Evolutionary conservation across 2,329 filamentous ascomycete species (phyloP).

Genomic region (Penicillium sp.): DNA sequence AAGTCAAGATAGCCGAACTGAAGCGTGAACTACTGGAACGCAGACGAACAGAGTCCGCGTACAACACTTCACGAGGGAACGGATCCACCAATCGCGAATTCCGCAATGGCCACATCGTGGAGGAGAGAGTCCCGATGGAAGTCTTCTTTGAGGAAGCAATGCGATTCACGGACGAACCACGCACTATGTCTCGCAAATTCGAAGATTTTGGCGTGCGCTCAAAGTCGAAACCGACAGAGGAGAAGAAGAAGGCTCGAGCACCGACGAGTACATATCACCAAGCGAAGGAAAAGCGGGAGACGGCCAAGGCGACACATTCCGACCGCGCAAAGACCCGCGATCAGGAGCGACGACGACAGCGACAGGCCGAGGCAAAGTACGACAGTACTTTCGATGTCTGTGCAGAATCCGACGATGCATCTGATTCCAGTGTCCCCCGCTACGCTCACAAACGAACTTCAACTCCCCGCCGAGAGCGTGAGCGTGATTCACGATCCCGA

Average conservation of each 20-base stretch:
- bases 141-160: constrained; percentile 33
- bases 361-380: constrained; percentile 35
- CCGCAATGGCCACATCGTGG: constrained; percentile 38
- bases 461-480: constrained; percentile 13
- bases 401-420: constrained; percentile 28
- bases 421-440: constrained; percentile 25
- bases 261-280: constrained; percentile 21
- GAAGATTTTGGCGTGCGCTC: constrained; percentile 31
- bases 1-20: constrained; percentile 58
- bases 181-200: constrained; percentile 34
- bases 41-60: constrained; percentile 20
- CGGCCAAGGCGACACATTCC: constrained; percentile 25
- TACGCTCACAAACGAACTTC: constrained; percentile 17
- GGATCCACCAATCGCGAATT: constrained; percentile 28
- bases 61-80: constrained; percentile 18
- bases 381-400: constrained; percentile 22
- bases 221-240: constrained; percentile 29
- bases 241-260: constrained; percentile 30
- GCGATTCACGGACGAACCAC: constrained; percentile 31
- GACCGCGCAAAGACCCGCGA: constrained; percentile 35
- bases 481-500: constrained; percentile 17
- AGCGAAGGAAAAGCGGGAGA: constrained; percentile 31
- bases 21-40: constrained; percentile 49
- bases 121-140: constrained; percentile 36
- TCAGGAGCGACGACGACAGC: constrained; percentile 37